Percentiles rank a stretch among this genome's conserved stretches.
phyloP scores from a whole-genome alignment of 345 rosid species.

The Nephelium lappaceum region DNA sequence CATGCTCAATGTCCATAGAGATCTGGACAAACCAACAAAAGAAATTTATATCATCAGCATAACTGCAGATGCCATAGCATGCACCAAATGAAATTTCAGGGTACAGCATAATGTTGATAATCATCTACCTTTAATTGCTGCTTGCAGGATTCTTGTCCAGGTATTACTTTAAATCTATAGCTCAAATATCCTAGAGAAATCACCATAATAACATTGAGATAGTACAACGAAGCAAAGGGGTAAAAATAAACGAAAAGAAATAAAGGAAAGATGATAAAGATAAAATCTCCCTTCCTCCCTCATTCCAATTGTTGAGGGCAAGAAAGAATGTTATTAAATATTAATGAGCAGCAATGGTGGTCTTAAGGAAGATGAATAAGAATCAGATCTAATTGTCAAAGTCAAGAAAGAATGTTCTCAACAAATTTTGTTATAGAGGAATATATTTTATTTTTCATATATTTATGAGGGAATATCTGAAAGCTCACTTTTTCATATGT shows the following conservation, averaged over 20 bases:
- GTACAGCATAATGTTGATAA: constrained; percentile 5
- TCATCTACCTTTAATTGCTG: constrained; percentile 57
- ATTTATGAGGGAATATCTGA: too few relatives aligned
- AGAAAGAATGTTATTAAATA: neutral
- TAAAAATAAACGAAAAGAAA: neutral
- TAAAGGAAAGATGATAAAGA: neutral
- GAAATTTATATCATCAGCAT: constrained; percentile 4
- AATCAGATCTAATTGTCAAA: too few relatives aligned
- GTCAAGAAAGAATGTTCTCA: too few relatives aligned
- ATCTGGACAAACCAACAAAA: constrained; percentile 49
- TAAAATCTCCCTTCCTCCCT: neutral
- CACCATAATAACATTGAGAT: neutral
- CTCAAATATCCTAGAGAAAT: constrained; percentile 54
- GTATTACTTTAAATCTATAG: constrained; percentile 72
- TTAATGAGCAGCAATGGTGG: neutral
- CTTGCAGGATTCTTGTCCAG: constrained; percentile 42
- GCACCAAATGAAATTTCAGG: neutral
- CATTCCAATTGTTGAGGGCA: too few relatives aligned
- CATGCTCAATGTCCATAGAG: constrained; percentile 66
- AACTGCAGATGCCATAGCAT: constrained; percentile 6
- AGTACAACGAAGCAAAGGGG: neutral
- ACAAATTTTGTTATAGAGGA: too few relatives aligned
- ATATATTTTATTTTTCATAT: too few relatives aligned
- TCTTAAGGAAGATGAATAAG: too few relatives aligned
- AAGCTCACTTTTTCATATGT: too few relatives aligned